phyloP scores from a whole-genome alignment of 1,284 basidiomycete species.

The Inonotus obliquus region DNA sequence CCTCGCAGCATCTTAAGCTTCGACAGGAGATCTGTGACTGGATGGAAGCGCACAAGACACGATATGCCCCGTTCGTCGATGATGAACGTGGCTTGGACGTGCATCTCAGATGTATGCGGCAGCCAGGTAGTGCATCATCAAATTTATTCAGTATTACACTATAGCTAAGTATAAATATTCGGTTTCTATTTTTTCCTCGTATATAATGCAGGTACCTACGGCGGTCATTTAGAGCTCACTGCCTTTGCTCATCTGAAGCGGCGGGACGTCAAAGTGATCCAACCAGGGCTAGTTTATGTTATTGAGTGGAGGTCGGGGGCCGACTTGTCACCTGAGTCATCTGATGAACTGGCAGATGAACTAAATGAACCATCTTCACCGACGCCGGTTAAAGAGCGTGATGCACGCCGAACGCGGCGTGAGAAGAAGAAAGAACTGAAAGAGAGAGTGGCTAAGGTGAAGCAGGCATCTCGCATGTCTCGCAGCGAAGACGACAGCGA shows the following conservation, averaged over 20 bases:
- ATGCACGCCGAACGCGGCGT: constrained; percentile 31
- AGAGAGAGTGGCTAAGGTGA: constrained; percentile 24
- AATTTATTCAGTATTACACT: constrained; percentile 6
- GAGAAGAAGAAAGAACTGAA: constrained; percentile 34
- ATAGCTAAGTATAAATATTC: constrained; percentile 11
- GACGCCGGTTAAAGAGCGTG: constrained; percentile 29
- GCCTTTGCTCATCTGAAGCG: constrained; percentile 81
- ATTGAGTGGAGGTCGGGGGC: constrained; percentile 68
- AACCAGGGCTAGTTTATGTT: constrained; percentile 82
- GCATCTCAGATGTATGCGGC: constrained; percentile 72
- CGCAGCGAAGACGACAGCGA: constrained; percentile 28
- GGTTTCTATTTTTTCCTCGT: background rate
- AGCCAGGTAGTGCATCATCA: constrained; percentile 47
- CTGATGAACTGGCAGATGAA: constrained; percentile 5
- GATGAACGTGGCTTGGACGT: constrained; percentile 72
- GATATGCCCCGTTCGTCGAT: constrained; percentile 87
- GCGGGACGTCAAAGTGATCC: constrained; percentile 85
- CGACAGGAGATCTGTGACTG: constrained; percentile 79
- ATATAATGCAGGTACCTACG: constrained; percentile 68
- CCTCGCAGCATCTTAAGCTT: constrained; percentile 64
- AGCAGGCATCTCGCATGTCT: constrained; percentile 28
- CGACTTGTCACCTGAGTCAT: constrained; percentile 26
- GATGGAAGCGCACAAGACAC: constrained; percentile 63
- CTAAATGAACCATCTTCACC: constrained; percentile 21
- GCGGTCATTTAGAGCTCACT: constrained; percentile 86